A percentile compares a stretch with the other conserved stretches of the same genome.
Conservation (phyloP, 1,139 yeast species). For the Kurtzmaniella quercitrusa region DNA sequence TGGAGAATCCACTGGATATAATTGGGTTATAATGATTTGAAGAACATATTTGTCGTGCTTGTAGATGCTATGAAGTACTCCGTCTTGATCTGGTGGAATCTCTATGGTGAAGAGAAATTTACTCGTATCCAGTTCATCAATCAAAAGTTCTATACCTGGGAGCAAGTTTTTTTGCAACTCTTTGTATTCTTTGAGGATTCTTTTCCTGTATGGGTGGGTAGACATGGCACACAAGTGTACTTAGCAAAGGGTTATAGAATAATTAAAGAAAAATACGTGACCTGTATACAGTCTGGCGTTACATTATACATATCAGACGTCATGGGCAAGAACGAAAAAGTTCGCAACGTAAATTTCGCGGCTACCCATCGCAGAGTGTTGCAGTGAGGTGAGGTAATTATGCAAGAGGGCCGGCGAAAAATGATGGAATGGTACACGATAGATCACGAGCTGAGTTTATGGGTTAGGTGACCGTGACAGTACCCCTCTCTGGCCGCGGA, state of each 20-base stretch:
- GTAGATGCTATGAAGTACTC: slow-evolving; percentile 19
- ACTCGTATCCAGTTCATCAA: slow-evolving; percentile 20
- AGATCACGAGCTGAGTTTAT: too few species aligned
- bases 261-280: too few species aligned
- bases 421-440: background rate
- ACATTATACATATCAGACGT: too few species aligned
- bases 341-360: background rate
- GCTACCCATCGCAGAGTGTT: background rate
- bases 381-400: background rate
- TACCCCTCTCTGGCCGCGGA: background rate
- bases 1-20: slow-evolving; percentile 66
- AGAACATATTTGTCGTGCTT: slow-evolving; percentile 18
- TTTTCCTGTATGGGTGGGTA: slow-evolving; percentile 29
- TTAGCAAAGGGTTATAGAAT: background rate
- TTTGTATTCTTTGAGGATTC: slow-evolving; percentile 42
- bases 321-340: too few species aligned
- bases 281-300: too few species aligned
- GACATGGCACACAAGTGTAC: background rate
- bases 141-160: slow-evolving; percentile 28
- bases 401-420: background rate
- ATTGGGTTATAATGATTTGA: slow-evolving; percentile 35
- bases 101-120: slow-evolving; percentile 20
- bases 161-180: slow-evolving; percentile 17
- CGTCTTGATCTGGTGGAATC: slow-evolving; percentile 32
- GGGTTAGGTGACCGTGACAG: too few species aligned